A percentile compares a stretch with the other conserved stretches of the same genome.
Conservation (phyloP, 2,329 filamentous ascomycete species). For the Calonectria pseudoturangicola region DNA sequence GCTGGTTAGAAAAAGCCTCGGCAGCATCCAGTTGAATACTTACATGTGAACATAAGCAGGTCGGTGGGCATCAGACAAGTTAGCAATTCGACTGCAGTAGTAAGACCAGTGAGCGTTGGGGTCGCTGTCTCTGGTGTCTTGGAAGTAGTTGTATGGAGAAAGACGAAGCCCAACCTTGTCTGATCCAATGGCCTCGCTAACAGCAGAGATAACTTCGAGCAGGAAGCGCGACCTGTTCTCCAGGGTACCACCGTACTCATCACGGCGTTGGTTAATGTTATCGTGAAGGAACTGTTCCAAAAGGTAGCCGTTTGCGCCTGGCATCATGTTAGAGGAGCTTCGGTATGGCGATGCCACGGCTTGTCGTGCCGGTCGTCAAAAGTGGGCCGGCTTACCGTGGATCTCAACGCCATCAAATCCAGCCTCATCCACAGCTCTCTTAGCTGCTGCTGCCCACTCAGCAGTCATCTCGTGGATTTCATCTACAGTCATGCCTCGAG, state of each 20-base stretch:
- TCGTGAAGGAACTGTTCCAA: slow-evolving; percentile 47
- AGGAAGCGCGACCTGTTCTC: slow-evolving; percentile 50
- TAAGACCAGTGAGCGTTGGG: slow-evolving; percentile 61
- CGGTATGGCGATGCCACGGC: not conserved
- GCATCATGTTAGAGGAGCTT: not conserved
- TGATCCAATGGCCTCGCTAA: slow-evolving; percentile 44
- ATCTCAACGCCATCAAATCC: slow-evolving; percentile 83
- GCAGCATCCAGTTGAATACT: slow-evolving; percentile 24
- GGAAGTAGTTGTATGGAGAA: slow-evolving; percentile 58
- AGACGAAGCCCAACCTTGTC: slow-evolving; percentile 50
- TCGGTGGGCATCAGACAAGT: slow-evolving; percentile 57
- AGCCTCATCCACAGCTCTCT: slow-evolving; percentile 73
- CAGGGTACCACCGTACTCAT: slow-evolving; percentile 47
- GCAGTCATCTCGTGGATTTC: slow-evolving; percentile 79
- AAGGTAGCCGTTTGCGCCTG: slow-evolving; percentile 50
- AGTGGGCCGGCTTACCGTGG: slow-evolving; percentile 57
- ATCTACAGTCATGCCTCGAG: slow-evolving; percentile 77
- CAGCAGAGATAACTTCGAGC: slow-evolving; percentile 45
- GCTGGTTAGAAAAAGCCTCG: not conserved
- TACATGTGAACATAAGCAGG: slow-evolving; percentile 68
- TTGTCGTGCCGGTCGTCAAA: too few relatives aligned
- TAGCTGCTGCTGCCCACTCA: slow-evolving; percentile 73
- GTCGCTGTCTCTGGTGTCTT: slow-evolving; percentile 55
- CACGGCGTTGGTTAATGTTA: slow-evolving; percentile 47
- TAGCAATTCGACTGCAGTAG: slow-evolving; percentile 59